Conservation (phyloP, 306 rosid genomes). For the Quercus rubra region DNA sequence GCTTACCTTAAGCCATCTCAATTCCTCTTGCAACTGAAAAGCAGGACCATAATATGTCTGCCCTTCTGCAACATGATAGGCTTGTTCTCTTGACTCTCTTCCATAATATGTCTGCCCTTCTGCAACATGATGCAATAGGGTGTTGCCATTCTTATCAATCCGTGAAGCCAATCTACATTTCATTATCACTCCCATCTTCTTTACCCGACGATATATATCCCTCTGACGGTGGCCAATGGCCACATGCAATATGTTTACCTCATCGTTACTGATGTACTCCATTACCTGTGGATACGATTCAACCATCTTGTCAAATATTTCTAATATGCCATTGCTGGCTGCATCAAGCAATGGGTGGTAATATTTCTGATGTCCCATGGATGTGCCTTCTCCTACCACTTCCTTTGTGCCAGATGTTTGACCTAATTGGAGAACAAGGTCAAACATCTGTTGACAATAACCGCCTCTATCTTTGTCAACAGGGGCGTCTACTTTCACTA, state of each 20-base stretch:
- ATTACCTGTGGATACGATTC: constrained; percentile 17
- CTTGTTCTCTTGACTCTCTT: background rate
- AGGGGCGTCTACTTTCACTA: too few species aligned
- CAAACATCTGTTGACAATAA: too few species aligned
- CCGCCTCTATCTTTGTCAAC: too few species aligned
- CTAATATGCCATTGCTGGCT: constrained; percentile 36
- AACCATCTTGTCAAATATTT: constrained; percentile 37
- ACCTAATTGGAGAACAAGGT: too few species aligned
- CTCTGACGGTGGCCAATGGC: constrained; percentile 30
- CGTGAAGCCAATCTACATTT: background rate
- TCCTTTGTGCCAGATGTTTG: too few species aligned
- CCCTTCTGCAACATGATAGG: constrained; percentile 4
- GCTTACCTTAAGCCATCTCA: constrained; percentile 1
- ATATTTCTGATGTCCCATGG: too few species aligned
- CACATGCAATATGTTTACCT: constrained; percentile 19
- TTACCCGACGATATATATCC: background rate
- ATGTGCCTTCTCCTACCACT: background rate
- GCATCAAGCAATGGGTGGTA: constrained; percentile 45
- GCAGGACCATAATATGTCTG: background rate
- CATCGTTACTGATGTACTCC: background rate
- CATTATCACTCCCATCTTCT: background rate
- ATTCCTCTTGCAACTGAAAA: background rate
- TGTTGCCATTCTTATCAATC: background rate
- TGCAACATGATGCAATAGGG: constrained; percentile 16
- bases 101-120: background rate